Conservation (phyloP, 2,329 filamentous ascomycete genomes). For the Claviceps cyperi region DNA sequence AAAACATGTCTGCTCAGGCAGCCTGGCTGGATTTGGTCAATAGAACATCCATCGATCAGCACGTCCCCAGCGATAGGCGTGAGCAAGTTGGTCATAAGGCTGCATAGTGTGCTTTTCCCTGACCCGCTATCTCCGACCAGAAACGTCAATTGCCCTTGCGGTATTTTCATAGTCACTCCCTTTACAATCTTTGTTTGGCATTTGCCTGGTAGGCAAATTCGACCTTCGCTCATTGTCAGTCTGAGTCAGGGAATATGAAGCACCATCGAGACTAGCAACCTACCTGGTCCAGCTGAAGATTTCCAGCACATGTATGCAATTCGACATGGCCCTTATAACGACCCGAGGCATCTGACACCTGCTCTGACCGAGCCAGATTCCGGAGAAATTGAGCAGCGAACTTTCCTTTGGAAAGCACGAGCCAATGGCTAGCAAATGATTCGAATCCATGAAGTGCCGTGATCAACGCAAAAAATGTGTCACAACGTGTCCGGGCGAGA, state of each 20-base stretch:
- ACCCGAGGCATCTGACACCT: not conserved
- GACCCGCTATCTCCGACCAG: conserved; percentile 78
- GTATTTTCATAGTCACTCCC: conserved; percentile 52
- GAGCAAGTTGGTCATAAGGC: conserved; percentile 69
- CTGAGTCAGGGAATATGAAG: not conserved
- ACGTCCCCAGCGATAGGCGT: conserved; percentile 50
- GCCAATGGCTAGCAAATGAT: conserved; percentile 58
- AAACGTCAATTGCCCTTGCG: conserved; percentile 59
- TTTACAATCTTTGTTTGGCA: conserved; percentile 44
- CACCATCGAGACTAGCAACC: conserved; percentile 12
- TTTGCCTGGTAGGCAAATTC: conserved; percentile 70
- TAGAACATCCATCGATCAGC: conserved; percentile 47
- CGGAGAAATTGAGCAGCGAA: conserved; percentile 53
- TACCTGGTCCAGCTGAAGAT: conserved; percentile 57
- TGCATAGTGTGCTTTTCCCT: conserved; percentile 79
- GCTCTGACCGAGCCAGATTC: conserved; percentile 19
- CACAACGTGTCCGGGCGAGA: conserved; percentile 52
- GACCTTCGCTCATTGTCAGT: conserved; percentile 34
- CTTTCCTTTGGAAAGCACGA: conserved; percentile 67
- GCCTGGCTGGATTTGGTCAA: conserved; percentile 45
- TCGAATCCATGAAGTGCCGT: conserved; percentile 64
- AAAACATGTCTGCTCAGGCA: conserved; percentile 72
- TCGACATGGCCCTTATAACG: conserved; percentile 3
- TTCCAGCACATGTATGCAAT: conserved; percentile 40
- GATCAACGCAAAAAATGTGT: conserved; percentile 79